Percentiles rank a stretch among this genome's conserved stretches.
These are phyloP conservation scores for Cerrena zonata DNA, from an alignment of 1,284 basidiomycete genomes.

Conservation along the genomic window DNA sequence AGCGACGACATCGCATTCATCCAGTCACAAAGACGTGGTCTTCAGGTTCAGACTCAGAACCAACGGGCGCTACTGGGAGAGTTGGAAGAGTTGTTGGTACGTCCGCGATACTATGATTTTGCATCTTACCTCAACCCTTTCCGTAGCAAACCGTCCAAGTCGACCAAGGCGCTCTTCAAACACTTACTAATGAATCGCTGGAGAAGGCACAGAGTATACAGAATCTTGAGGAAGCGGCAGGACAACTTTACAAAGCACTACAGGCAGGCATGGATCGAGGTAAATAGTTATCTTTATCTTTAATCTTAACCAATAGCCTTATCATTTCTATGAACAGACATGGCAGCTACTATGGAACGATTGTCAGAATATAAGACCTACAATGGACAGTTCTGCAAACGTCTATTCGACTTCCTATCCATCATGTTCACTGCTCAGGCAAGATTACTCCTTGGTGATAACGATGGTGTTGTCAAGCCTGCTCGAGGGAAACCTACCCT, in stretches of 20 bases:
- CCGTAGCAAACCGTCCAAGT: slow-evolving; percentile 91
- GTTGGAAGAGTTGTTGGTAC: slow-evolving; percentile 77
- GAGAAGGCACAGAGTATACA: slow-evolving; percentile 74
- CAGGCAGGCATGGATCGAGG: slow-evolving; percentile 86
- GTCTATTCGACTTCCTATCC: slow-evolving; percentile 82
- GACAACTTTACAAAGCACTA: slow-evolving; percentile 91
- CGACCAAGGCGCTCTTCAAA: slow-evolving; percentile 67
- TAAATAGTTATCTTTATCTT: too few relatives aligned
- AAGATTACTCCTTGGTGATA: slow-evolving; percentile 60
- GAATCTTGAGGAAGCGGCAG: slow-evolving; percentile 76
- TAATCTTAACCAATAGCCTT: background rate
- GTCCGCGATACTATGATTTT: slow-evolving; percentile 18
- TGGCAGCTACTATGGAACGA: slow-evolving; percentile 90
- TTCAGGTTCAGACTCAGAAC: slow-evolving; percentile 97
- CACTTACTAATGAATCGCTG: slow-evolving; percentile 80
- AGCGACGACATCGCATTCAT: slow-evolving; percentile 93
- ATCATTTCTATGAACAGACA: slow-evolving; percentile 44
- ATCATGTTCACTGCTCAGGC: slow-evolving; percentile 88
- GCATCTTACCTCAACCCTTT: slow-evolving; percentile 1
- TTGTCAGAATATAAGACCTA: slow-evolving; percentile 85
- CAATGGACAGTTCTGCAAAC: slow-evolving; percentile 86
- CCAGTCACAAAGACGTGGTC: slow-evolving; percentile 91
- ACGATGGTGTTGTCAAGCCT: slow-evolving; percentile 45
- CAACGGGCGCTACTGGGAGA: slow-evolving; percentile 79
- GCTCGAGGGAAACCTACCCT: slow-evolving; percentile 45